phyloP scores from a whole-genome alignment of 352 stramenopile species.

The Globisporangium carolinianum region DNA sequence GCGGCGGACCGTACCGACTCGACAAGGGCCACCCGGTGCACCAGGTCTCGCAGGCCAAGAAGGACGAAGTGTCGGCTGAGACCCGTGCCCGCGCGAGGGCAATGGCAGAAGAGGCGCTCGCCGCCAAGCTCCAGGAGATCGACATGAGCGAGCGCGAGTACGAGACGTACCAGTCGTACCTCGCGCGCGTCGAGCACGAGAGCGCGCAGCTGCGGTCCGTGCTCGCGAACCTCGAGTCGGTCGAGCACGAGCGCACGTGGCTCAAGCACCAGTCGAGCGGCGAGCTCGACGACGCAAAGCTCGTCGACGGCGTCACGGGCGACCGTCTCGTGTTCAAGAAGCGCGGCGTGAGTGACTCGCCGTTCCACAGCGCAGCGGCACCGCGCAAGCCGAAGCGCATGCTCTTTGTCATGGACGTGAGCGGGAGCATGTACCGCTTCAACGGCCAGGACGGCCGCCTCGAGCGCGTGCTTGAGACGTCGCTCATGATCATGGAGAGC shows the following conservation, averaged over 20 bases:
- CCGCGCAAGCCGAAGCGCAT: conserved; percentile 69
- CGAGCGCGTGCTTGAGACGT: conserved; percentile 89
- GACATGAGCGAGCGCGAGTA: conserved; percentile 82
- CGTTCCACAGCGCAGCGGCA: conserved; percentile 21
- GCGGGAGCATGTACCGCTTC: conserved; percentile 91
- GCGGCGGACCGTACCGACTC: conserved; percentile 92
- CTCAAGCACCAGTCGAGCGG: conserved; percentile 89
- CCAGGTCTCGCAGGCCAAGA: conserved; percentile 91
- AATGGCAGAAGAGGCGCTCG: conserved; percentile 72
- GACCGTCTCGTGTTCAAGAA: conserved; percentile 92
- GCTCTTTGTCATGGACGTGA: conserved; percentile 92
- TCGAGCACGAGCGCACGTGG: conserved; percentile 88
- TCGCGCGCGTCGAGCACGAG: conserved; percentile 66
- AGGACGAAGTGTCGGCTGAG: conserved; percentile 90
- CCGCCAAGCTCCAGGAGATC: conserved; percentile 63
- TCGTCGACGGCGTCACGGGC: conserved; percentile 91
- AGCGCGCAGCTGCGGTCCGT: conserved; percentile 71
- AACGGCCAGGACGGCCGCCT: conserved; percentile 92
- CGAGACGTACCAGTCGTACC: conserved; percentile 74
- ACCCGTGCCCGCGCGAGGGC: conserved; percentile 46
- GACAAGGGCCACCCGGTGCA: conserved; percentile 92
- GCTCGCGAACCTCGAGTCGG: conserved; percentile 78
- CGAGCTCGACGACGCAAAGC: conserved; percentile 94
- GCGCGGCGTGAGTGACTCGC: conserved; percentile 67
- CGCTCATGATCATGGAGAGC: conserved; percentile 95